Evolutionary conservation across 148 eudicot genomes (phyloP).

Genomic region (Diospyros kaki): DNA sequence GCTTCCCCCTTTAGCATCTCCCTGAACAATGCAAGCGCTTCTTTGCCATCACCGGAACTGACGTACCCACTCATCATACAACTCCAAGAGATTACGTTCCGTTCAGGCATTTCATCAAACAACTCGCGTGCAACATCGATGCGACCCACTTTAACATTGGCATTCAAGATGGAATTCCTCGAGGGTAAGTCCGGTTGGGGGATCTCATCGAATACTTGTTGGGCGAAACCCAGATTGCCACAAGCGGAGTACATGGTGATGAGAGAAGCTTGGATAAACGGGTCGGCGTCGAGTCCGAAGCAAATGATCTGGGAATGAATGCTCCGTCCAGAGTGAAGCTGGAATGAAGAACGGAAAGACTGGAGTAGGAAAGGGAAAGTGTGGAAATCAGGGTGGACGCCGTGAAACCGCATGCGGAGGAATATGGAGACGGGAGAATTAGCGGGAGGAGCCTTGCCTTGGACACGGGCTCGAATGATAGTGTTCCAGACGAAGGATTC

Average conservation of each 20-base stretch:
- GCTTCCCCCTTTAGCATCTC: constrained; percentile 21
- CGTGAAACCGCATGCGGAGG: constrained; percentile 27
- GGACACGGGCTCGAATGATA: constrained; percentile 28
- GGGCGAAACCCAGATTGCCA: constrained; percentile 27
- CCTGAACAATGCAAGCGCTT: constrained; percentile 25
- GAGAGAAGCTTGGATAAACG: constrained; percentile 25
- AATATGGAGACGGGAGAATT: constrained; percentile 22
- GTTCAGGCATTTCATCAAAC: constrained; percentile 29
- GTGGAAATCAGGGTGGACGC: constrained; percentile 34
- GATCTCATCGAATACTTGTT: constrained; percentile 37
- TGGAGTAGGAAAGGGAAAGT: constrained; percentile 45
- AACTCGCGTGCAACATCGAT: constrained; percentile 20
- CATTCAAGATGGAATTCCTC: constrained; percentile 38
- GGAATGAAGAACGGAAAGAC: constrained; percentile 22
- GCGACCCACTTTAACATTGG: constrained; percentile 21
- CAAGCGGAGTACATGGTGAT: constrained; percentile 26
- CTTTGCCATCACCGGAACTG: constrained; percentile 21
- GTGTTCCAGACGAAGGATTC: constrained; percentile 42
- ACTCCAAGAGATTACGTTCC: constrained; percentile 39
- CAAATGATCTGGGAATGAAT: constrained; percentile 23
- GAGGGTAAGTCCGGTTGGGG: constrained; percentile 29
- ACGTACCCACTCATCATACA: constrained; percentile 36
- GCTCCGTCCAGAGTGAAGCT: constrained; percentile 19
- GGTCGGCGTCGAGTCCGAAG: constrained; percentile 16
- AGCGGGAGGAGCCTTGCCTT: constrained; percentile 5